Evolutionary conservation across 805 yeast species (phyloP), one percentile per base, ranked within the genome.

Genomic region (Candida jianshihensis): DNA sequence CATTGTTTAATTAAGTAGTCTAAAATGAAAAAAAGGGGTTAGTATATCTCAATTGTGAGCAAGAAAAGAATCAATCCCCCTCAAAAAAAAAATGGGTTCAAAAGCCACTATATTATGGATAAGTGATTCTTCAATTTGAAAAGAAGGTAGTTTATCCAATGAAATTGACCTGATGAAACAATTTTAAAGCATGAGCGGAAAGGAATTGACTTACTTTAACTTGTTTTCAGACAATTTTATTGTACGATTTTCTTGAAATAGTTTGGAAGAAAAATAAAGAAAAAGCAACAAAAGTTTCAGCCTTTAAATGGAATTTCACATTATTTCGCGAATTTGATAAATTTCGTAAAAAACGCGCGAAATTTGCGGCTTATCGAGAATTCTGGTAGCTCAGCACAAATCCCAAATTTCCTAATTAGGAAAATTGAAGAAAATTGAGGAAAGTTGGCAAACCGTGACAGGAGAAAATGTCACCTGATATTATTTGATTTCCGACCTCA

Each of bases 1-100:
- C 98, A 92, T 92, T 47, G 20, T 28, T 6, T 9, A 7, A 7
- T 24, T 19, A 14, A n/a, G 11, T 21, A 21, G 11, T 24, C 13
- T 24, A 24, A 24, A 24, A 11, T 24, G n/a, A 24, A 24, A 9
- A 11, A 24, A 24, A n/a, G 26, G 26, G 26, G 35, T 20, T 30
- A 30, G 38, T 31, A 27, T 21, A 21, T 11, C 24, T 21, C 10
- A n/a, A n/a, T n/a, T n/a, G n/a, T n/a, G n/a, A n/a, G n/a, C n/a
- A n/a, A n/a, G n/a, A n/a, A 21, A 21, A 21, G 24, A 21, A 8
- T 21, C 24, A 21, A 8, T 21, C 11, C 24, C 7, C 11, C 11
- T 21, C 24, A 21, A 8, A 21, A 8, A 8, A 8, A 11, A 21
- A 21, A 21, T 8, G 24, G 24, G 7, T 7, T 8, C 11, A 21